phyloP scores from a whole-genome alignment of 1,284 basidiomycete genomes.

The Anthracocystis walkeri region DNA sequence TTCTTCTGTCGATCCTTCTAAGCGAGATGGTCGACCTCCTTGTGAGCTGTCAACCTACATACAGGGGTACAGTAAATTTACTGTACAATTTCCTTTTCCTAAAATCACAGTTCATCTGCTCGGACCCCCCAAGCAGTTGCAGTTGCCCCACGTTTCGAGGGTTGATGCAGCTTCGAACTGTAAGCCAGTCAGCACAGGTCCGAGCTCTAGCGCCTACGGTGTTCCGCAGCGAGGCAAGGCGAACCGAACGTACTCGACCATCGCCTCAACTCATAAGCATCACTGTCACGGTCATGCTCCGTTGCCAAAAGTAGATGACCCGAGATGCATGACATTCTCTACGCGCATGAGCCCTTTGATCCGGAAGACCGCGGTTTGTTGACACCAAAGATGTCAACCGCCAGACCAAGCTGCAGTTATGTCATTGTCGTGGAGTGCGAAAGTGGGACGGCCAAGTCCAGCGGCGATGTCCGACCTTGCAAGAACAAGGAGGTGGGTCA shows the following conservation, averaged over 20 bases:
- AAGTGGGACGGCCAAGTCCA: no score
- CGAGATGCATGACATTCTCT: conserved; percentile 4
- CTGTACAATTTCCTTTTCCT: neutral
- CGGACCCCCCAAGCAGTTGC: neutral
- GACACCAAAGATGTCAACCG: neutral
- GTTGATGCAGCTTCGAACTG: neutral
- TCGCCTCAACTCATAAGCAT: neutral
- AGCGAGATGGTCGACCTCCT: conserved; percentile 8
- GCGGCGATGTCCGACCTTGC: no score
- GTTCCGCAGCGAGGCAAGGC: neutral
- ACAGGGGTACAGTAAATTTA: no score
- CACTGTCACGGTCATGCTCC: neutral
- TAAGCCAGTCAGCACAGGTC: neutral
- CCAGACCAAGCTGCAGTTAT: no score
- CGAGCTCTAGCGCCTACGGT: no score
- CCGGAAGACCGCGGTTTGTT: conserved; percentile 7
- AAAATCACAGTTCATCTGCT: conserved; percentile 4
- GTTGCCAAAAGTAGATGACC: neutral
- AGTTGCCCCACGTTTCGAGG: neutral
- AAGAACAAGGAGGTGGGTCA: no score
- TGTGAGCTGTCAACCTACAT: conserved; percentile 7
- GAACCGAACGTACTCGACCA: neutral
- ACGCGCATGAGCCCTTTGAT: neutral
- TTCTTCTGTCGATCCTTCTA: conserved; percentile 9
- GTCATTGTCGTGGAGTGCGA: no score